Evolutionary conservation across 1,284 basidiomycete species (phyloP), one percentile per base, ranked within the genome.

Genomic region (Rhodotorula glutinis): DNA sequence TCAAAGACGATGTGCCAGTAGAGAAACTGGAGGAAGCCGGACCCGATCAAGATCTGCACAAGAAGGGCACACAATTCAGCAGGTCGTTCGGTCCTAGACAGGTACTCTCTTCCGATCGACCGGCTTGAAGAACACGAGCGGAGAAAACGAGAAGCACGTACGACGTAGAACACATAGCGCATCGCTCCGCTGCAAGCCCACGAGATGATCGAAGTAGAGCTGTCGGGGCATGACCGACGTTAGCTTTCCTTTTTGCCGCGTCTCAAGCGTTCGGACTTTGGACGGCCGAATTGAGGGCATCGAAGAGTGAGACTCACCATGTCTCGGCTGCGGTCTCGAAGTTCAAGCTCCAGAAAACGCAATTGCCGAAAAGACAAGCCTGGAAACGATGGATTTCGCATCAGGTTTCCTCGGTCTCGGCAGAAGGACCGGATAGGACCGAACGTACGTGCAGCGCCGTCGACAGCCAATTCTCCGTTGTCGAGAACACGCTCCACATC

Each of bases 21-120:
- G 33, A 43, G 13, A 27, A 51, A 19, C 40, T 62, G 60, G 11
- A 56, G 38, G 38, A 33, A 7, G 38, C 25, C n/a, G 38, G 25
- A 51, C 27, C 14, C 38, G 38, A 62, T 11, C 46, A 51, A 30
- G 54, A 55, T 25, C 60, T 62, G 60, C 23, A 47, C 23, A 4
- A 14, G 53, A 11, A 9, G n/a, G n/a, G n/a, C n/a, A n/a, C n/a
- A n/a, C n/a, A n/a, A n/a, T n/a, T n/a, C n/a, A n/a, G n/a, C n/a
- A n/a, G n/a, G n/a, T n/a, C n/a, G n/a, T n/a, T n/a, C n/a, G n/a
- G n/a, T n/a, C n/a, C n/a, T n/a, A n/a, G n/a, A n/a, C n/a, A n/a
- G n/a, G n/a, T n/a, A n/a, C n/a, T n/a, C n/a, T n/a, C n/a, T n/a
- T n/a, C n/a, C n/a, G n/a, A n/a, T n/a, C n/a, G n/a, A n/a, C 21